Conservation (phyloP, 2,329 filamentous ascomycete genomes). For the Zasmidium angulare region DNA sequence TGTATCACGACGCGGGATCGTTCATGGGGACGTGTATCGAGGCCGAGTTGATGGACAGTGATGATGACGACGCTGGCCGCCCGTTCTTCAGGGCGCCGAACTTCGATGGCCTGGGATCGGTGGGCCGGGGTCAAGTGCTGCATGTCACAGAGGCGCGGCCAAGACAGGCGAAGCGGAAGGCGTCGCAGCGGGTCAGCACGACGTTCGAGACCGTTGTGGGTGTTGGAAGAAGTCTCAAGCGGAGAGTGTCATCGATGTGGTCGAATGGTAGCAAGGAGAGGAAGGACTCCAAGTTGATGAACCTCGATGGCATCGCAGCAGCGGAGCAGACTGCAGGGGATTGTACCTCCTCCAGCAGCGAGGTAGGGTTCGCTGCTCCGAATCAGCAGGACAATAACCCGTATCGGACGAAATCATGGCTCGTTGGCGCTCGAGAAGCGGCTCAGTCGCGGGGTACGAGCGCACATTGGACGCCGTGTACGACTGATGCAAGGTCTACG, state of each 20-base stretch:
- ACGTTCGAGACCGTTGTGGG: not conserved
- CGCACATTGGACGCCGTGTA: not conserved
- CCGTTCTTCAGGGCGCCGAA: not conserved
- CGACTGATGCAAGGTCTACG: not conserved
- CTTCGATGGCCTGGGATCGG: too few species aligned
- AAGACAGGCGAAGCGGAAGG: constrained; percentile 3
- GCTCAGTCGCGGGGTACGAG: not conserved
- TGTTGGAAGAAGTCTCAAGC: not conserved
- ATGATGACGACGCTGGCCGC: not conserved
- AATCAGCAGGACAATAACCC: not conserved
- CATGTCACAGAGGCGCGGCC: too few species aligned
- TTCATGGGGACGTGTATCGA: not conserved
- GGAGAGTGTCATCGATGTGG: not conserved
- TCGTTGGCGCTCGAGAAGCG: not conserved
- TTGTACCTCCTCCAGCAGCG: too few species aligned
- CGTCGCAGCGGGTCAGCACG: not conserved
- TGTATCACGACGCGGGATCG: too few species aligned
- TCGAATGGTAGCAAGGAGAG: not conserved
- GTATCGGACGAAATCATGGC: not conserved
- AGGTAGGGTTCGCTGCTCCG: too few species aligned
- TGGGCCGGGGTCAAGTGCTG: too few species aligned
- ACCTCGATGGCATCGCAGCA: not conserved
- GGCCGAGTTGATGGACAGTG: not conserved
- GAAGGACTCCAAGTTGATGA: not conserved
- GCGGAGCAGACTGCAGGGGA: too few species aligned